Evolutionary conservation across 345 rosid genomes (phyloP).

Genomic region (Adansonia digitata): DNA sequence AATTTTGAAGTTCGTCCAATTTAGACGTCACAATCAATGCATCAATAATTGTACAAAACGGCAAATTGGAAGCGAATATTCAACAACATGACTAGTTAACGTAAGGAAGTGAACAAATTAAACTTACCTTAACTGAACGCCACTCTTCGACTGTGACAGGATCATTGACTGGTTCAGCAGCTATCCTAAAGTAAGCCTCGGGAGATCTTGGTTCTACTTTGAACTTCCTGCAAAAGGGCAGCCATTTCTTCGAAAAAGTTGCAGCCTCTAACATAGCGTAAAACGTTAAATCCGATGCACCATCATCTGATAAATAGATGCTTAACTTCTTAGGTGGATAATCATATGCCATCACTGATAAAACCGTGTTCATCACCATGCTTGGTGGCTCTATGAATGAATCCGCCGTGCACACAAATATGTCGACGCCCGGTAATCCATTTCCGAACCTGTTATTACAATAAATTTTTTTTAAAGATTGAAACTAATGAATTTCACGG

Average conservation of each 20-base stretch:
- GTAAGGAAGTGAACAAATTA: not conserved
- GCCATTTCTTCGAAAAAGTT: slow-evolving; percentile 37
- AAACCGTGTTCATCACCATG: slow-evolving; percentile 45
- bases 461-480: too few relatives aligned
- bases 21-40: not conserved
- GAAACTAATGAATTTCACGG: too few relatives aligned
- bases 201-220: slow-evolving; percentile 39
- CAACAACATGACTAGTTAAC: not conserved
- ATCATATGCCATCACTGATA: slow-evolving; percentile 55
- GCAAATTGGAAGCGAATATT: not conserved
- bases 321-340: slow-evolving; percentile 58
- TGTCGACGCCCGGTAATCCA: slow-evolving; percentile 36
- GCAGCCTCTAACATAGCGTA: slow-evolving; percentile 54
- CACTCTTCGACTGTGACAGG: slow-evolving; percentile 1
- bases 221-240: slow-evolving; percentile 42
- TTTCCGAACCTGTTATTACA: slow-evolving; percentile 23
- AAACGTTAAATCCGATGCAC: slow-evolving; percentile 35
- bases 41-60: not conserved
- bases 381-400: slow-evolving; percentile 44
- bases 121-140: slow-evolving; percentile 17
- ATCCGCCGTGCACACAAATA: slow-evolving; percentile 52
- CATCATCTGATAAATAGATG: slow-evolving; percentile 53
- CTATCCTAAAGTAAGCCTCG: slow-evolving; percentile 27
- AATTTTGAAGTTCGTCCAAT: too few relatives aligned
- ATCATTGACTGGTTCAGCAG: not conserved